phyloP scores from a whole-genome alignment of 2,329 filamentous ascomycete genomes.

The Xylaria multiplex region DNA sequence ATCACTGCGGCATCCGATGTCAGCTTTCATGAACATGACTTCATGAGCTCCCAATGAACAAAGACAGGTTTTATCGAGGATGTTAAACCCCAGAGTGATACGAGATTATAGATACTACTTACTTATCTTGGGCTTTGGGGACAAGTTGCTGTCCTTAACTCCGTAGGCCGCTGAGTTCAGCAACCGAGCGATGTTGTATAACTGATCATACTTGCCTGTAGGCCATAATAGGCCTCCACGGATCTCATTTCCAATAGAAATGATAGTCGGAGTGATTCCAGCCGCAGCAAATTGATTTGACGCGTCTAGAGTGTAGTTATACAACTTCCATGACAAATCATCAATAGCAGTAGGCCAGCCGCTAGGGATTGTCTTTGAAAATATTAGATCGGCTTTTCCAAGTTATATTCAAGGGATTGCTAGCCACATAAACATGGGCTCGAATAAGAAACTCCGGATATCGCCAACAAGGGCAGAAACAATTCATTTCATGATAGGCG shows the following conservation, averaged over 20 bases:
- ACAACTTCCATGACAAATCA: conserved; percentile 68
- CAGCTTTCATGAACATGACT: neutral
- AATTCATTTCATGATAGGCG: neutral
- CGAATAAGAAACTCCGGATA: neutral
- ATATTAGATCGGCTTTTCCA: conserved; percentile 16
- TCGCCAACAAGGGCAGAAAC: neutral
- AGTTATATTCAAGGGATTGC: neutral
- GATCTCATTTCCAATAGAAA: conserved; percentile 81
- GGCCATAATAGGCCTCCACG: conserved; percentile 74
- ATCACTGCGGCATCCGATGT: conserved; percentile 58
- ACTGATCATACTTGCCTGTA: conserved; percentile 64
- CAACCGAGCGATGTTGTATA: conserved; percentile 69
- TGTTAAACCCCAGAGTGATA: neutral
- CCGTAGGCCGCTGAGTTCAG: conserved; percentile 72
- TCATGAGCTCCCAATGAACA: too few relatives aligned
- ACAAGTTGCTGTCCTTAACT: conserved; percentile 70
- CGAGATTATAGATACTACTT: neutral
- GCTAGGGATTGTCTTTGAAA: conserved; percentile 59
- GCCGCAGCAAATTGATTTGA: conserved; percentile 68
- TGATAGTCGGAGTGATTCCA: conserved; percentile 66
- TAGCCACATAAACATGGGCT: neutral
- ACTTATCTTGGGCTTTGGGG: conserved; percentile 69
- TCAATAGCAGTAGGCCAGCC: conserved; percentile 71
- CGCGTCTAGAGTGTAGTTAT: conserved; percentile 74
- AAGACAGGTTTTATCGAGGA: too few relatives aligned